Conservation (phyloP, 352 stramenopile genomes). For the Aphanomyces invadans region DNA sequence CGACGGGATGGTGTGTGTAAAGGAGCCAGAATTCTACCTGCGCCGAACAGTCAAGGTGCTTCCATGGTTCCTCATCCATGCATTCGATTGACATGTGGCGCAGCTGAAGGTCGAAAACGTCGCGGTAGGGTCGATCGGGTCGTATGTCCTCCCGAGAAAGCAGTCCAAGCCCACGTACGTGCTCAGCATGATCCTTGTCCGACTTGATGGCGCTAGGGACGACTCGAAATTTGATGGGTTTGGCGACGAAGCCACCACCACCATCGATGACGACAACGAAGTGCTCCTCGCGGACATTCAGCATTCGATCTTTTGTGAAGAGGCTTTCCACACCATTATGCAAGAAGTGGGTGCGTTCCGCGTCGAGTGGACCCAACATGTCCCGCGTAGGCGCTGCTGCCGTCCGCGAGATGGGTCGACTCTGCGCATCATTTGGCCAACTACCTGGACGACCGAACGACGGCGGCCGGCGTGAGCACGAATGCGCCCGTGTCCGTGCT, state of each 20-base stretch:
- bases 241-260: slow-evolving; percentile 41
- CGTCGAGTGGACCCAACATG: too few species aligned
- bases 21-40: slow-evolving; percentile 70
- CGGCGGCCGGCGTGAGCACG: too few species aligned
- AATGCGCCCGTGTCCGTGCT: slow-evolving; percentile 10
- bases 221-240: background rate
- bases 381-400: slow-evolving; percentile 18
- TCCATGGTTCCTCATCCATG: too few species aligned
- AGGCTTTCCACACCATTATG: slow-evolving; percentile 79
- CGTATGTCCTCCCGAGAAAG: slow-evolving; percentile 4
- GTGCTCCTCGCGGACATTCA: slow-evolving; percentile 70
- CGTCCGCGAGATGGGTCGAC: slow-evolving; percentile 19
- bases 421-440: slow-evolving; percentile 15
- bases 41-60: slow-evolving; percentile 71
- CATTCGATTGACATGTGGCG: too few species aligned
- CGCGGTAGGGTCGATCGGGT: slow-evolving; percentile 4
- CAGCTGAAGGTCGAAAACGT: slow-evolving; percentile 23
- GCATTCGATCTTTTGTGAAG: slow-evolving; percentile 82
- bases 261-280: slow-evolving; percentile 57
- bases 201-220: too few species aligned
- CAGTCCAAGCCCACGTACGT: background rate
- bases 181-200: too few species aligned
- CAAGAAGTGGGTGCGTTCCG: slow-evolving; percentile 41
- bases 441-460: background rate
- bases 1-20: slow-evolving; percentile 66